phyloP scores from a whole-genome alignment of 192 early-diverging fungal genomes.

The Backusella sp. region DNA sequence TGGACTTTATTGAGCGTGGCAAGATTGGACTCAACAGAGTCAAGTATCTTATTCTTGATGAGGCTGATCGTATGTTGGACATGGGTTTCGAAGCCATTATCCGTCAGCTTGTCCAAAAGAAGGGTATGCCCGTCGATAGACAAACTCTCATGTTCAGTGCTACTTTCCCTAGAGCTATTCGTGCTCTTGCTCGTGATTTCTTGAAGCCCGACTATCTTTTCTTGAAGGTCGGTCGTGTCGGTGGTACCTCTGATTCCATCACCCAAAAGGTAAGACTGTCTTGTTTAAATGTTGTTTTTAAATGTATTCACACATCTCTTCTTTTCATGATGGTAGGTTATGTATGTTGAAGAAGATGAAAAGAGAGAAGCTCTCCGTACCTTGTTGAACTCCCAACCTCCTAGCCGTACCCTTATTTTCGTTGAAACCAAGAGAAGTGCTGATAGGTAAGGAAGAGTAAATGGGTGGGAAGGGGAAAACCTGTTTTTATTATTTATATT shows the following conservation, averaged over 20 bases:
- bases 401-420: constrained; percentile 76
- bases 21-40: constrained; percentile 72
- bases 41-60: constrained; percentile 72
- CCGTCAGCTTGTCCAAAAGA: constrained; percentile 72
- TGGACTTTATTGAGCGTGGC: constrained; percentile 86
- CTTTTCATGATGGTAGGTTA: constrained; percentile 30
- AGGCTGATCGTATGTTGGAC: constrained; percentile 95
- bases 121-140: constrained; percentile 42
- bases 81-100: constrained; percentile 98
- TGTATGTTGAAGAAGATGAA: constrained; percentile 43
- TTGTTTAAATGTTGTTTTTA: constrained; percentile 36
- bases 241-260: constrained; percentile 88
- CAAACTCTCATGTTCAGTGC: constrained; percentile 98
- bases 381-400: constrained; percentile 48
- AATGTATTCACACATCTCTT: not conserved
- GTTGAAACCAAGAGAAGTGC: constrained; percentile 80
- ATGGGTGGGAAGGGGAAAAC: constrained; percentile 47
- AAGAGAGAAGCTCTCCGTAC: constrained; percentile 46
- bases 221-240: constrained; percentile 88
- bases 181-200: constrained; percentile 90
- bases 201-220: constrained; percentile 74
- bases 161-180: constrained; percentile 95
- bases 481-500: constrained; percentile 22
- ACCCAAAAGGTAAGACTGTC: constrained; percentile 54
- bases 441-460: constrained; percentile 60